phyloP scores from a whole-genome alignment of 495 filamentous ascomycete species.

The Penicillium lividum region DNA sequence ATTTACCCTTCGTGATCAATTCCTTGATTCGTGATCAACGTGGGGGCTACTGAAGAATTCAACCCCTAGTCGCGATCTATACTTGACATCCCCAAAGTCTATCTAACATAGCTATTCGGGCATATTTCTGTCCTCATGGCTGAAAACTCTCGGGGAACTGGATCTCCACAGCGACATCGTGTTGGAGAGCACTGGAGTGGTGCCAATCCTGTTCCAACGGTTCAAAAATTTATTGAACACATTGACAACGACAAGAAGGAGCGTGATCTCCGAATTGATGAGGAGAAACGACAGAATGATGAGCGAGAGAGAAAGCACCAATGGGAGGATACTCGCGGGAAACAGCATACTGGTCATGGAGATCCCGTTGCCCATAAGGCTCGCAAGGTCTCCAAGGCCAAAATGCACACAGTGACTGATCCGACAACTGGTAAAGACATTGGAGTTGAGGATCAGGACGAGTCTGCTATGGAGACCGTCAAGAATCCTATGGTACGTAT shows the following conservation, averaged over 20 bases:
- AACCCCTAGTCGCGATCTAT: constrained; percentile 1
- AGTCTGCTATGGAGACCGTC: constrained; percentile 67
- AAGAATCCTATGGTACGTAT: constrained; percentile 63
- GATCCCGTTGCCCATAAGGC: constrained; percentile 41
- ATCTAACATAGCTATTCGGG: neutral
- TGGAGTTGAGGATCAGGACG: constrained; percentile 79
- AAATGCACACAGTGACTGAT: constrained; percentile 75
- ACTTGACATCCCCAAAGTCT: neutral
- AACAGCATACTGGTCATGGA: constrained; percentile 40
- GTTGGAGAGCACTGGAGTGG: constrained; percentile 48
- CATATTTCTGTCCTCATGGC: neutral
- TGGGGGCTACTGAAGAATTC: constrained; percentile 5
- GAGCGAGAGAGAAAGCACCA: constrained; percentile 38
- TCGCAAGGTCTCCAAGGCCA: constrained; percentile 47
- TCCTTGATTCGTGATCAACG: constrained; percentile 2
- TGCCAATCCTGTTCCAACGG: constrained; percentile 78
- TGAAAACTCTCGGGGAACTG: constrained; percentile 18
- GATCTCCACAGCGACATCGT: constrained; percentile 29
- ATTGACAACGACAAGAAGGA: constrained; percentile 78
- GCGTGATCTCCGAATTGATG: constrained; percentile 67
- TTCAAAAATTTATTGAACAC: constrained; percentile 77
- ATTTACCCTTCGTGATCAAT: constrained; percentile 2
- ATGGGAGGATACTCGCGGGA: constrained; percentile 3
- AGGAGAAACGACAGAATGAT: constrained; percentile 42
- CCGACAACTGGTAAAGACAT: constrained; percentile 84